phyloP scores from a whole-genome alignment of 352 stramenopile genomes.

The Globisporangium orthogonon region DNA sequence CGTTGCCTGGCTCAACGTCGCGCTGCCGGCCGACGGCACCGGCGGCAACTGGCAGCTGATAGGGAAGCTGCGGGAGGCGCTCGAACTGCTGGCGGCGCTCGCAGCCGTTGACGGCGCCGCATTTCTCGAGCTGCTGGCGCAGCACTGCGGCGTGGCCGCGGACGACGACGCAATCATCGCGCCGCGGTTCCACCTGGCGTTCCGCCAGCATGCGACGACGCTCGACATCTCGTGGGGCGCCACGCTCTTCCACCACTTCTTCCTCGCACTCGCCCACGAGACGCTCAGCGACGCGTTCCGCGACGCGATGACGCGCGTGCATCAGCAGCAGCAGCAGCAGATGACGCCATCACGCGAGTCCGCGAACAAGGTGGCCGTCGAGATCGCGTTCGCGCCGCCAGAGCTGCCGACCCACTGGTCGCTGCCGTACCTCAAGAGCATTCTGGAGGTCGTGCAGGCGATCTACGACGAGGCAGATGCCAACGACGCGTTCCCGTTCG shows the following conservation, averaged over 20 bases:
- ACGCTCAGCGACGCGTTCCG: slow-evolving; percentile 7
- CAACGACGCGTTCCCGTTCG: slow-evolving; percentile 9
- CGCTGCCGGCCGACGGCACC: not conserved
- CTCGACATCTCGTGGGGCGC: slow-evolving; percentile 14
- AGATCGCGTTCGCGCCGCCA: slow-evolving; percentile 10
- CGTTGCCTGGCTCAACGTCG: not conserved
- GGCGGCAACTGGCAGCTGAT: slow-evolving; percentile 1
- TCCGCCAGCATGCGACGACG: slow-evolving; percentile 9
- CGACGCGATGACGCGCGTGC: slow-evolving; percentile 4
- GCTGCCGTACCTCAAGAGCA: slow-evolving; percentile 11
- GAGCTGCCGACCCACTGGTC: slow-evolving; percentile 10
- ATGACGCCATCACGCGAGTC: not conserved
- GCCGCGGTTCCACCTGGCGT: slow-evolving; percentile 10
- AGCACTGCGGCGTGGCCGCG: not conserved
- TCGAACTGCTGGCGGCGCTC: slow-evolving; percentile 20
- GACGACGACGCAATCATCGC: not conserved
- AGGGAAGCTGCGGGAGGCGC: slow-evolving; percentile 7
- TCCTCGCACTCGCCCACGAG: slow-evolving; percentile 10
- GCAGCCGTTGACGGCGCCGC: slow-evolving; percentile 5
- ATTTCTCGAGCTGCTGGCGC: slow-evolving; percentile 5
- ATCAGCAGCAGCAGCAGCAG: not conserved
- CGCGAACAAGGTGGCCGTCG: not conserved
- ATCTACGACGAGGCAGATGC: slow-evolving; percentile 10
- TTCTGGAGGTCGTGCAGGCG: slow-evolving; percentile 12
- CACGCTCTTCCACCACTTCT: slow-evolving; percentile 15